Base-by-base conservation (phyloP, 495 filamentous ascomycete species). In the Penicillium fimorum region DNA sequence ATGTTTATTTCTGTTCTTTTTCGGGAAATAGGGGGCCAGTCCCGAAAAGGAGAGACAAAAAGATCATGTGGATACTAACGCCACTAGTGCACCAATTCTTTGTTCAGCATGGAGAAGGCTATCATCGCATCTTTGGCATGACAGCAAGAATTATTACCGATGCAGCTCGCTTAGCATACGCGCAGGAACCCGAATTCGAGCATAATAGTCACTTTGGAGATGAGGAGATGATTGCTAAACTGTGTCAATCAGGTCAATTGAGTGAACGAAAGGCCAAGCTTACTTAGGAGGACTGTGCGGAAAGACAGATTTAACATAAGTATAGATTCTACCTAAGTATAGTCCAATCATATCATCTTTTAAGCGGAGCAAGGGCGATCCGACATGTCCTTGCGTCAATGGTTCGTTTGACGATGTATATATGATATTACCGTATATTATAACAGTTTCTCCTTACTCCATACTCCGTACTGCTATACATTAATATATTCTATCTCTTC, bases 111-210 rank as follows among this genome's bases (percentile, higher is more conserved):
- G 45, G 55, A 22, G 63, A 75, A 45, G 76, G 85, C 17, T 92
- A 91, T 67, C 82, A 91, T 67, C 82, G 87, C 20, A 90, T 97
- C 7, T 96, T 89, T 78, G 92, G 92, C 18, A 92, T 96, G 89
- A 97, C 92, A 45, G 92, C 90, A 8, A 76, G 90, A 38, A 93
- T 96, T 29, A 62, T 96, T 38, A 88, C 96, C 4, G 92, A 97
- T 70, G 86, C 87, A 4, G 91, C 92, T 10, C 79, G 89, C 42
- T 76, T 96, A 12, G 92, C 92, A 40, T 97, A 92, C 69, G 85
- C 70, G 3, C 75, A 84, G 71, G 83, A 89, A 61, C 92, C 92
- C 35, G 88, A 91, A 70, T 96, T 95, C 74, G 88, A 87, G 67
- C 86, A 91, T 63, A 91, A 92, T 64, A 70, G 70, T n/a, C 79